phyloP scores from a whole-genome alignment of 495 filamentous ascomycete genomes.

The Neurospora hispaniola region DNA sequence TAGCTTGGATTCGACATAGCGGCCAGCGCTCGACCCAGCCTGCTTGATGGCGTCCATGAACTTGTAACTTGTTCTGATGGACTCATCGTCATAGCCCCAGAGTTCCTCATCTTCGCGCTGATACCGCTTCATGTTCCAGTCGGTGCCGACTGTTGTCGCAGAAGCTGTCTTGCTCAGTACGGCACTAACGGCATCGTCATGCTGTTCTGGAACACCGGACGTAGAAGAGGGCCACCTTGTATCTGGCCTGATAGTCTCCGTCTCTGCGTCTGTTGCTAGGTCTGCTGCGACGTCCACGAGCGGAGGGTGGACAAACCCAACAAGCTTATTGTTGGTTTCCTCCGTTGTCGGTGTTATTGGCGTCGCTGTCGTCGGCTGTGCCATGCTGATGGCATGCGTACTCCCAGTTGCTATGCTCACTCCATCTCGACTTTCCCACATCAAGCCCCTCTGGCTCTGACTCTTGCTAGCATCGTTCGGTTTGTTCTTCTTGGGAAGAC shows the following conservation, averaged over 20 bases:
- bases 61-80: conserved; percentile 30
- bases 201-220: conserved; percentile 8
- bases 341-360: background rate
- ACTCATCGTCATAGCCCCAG: conserved; percentile 46
- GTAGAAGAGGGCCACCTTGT: conserved; percentile 9
- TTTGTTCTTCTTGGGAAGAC: conserved; percentile 52
- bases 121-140: conserved; percentile 64
- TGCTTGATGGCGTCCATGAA: conserved; percentile 41
- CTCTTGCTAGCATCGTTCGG: conserved; percentile 36
- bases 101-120: conserved; percentile 79
- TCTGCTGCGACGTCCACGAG: background rate
- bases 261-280: background rate
- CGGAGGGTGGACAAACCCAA: background rate
- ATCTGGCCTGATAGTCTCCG: background rate
- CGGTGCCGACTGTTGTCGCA: conserved; percentile 29
- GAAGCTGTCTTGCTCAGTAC: conserved; percentile 22
- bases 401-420: conserved; percentile 22
- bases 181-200: conserved; percentile 17
- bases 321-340: background rate
- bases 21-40: conserved; percentile 38
- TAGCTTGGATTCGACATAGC: conserved; percentile 35
- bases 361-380: conserved; percentile 12
- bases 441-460: conserved; percentile 38
- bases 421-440: conserved; percentile 29
- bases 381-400: conserved; percentile 14